Conservation (phyloP, 2,329 filamentous ascomycete species). For the Xylariaceae sp. region DNA sequence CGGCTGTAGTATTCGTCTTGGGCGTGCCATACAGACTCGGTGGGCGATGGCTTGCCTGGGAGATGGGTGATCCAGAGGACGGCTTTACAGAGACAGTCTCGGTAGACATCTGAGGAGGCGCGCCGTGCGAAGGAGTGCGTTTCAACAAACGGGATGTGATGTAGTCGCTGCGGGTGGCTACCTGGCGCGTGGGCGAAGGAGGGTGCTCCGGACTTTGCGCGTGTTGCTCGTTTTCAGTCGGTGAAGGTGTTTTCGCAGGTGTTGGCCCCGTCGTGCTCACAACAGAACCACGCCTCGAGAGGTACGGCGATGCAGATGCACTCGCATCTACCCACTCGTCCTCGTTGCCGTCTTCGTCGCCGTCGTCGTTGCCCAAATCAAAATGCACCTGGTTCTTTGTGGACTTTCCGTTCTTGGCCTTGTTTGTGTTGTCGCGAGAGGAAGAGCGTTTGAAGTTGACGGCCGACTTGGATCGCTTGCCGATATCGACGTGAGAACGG, state of each 20-base stretch:
- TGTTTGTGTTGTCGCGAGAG: conserved; percentile 46
- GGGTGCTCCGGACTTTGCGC: neutral
- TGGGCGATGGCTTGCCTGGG: conserved; percentile 36
- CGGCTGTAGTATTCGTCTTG: conserved; percentile 27
- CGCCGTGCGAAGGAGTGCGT: conserved; percentile 55
- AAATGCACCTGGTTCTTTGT: conserved; percentile 55
- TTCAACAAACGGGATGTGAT: conserved; percentile 64
- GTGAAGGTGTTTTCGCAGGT: conserved; percentile 35
- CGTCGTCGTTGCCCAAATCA: conserved; percentile 51
- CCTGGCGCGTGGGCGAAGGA: conserved; percentile 37
- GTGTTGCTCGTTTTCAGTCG: conserved; percentile 31
- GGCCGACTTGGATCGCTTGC: conserved; percentile 46
- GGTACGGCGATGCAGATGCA: conserved; percentile 55
- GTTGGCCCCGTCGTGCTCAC: conserved; percentile 45
- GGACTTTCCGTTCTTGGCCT: conserved; percentile 40
- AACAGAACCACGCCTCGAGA: conserved; percentile 46
- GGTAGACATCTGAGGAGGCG: conserved; percentile 60
- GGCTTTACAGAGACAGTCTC: conserved; percentile 48
- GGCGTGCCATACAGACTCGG: conserved; percentile 36
- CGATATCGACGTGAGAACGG: conserved; percentile 53
- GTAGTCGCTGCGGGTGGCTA: conserved; percentile 54
- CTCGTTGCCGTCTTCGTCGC: conserved; percentile 50
- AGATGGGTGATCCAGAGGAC: conserved; percentile 34
- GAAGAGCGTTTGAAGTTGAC: conserved; percentile 49
- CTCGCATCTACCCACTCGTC: conserved; percentile 66